Percentiles rank a stretch among this genome's conserved stretches.
Conservation (phyloP, 768 basidiomycete species). For the Lactarius hatsudake region DNA sequence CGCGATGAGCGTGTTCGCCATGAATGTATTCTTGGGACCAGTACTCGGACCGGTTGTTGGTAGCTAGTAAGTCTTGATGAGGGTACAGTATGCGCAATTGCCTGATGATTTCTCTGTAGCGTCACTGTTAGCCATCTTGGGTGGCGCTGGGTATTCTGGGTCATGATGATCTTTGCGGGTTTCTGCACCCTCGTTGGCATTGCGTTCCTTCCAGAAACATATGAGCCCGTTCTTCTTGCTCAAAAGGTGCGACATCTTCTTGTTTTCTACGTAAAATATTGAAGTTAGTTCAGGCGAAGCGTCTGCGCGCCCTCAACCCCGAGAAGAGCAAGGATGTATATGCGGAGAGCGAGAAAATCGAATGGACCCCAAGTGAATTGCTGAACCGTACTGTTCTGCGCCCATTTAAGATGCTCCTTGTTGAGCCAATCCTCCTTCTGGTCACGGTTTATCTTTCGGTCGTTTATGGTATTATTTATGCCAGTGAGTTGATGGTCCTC, state of each 20-base stretch:
- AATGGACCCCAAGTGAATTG: constrained; percentile 16
- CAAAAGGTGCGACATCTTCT: constrained; percentile 11
- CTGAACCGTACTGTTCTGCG: constrained; percentile 32
- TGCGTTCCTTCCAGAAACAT: constrained; percentile 30
- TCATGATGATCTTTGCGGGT: constrained; percentile 29
- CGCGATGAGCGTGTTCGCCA: constrained; percentile 26
- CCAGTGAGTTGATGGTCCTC: constrained; percentile 12
- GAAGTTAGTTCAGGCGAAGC: constrained; percentile 4
- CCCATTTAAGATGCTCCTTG: constrained; percentile 36
- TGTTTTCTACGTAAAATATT: background rate
- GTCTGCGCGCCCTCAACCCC: constrained; percentile 3
- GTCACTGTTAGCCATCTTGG: constrained; percentile 14
- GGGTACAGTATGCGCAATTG: too few relatives aligned
- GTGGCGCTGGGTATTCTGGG: constrained; percentile 33
- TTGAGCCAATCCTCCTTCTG: constrained; percentile 30
- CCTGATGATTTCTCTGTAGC: background rate
- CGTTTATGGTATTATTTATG: constrained; percentile 22
- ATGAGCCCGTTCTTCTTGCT: constrained; percentile 21
- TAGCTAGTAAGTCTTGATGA: constrained; percentile 17
- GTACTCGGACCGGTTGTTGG: constrained; percentile 29
- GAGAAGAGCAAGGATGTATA: background rate
- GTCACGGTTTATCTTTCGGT: constrained; percentile 22
- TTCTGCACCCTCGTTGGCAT: constrained; percentile 16
- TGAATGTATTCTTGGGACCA: constrained; percentile 29
- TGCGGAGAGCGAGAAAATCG: constrained; percentile 5